Evolutionary conservation across 768 basidiomycete species (phyloP).

Genomic region (Auriscalpium microsporum): DNA sequence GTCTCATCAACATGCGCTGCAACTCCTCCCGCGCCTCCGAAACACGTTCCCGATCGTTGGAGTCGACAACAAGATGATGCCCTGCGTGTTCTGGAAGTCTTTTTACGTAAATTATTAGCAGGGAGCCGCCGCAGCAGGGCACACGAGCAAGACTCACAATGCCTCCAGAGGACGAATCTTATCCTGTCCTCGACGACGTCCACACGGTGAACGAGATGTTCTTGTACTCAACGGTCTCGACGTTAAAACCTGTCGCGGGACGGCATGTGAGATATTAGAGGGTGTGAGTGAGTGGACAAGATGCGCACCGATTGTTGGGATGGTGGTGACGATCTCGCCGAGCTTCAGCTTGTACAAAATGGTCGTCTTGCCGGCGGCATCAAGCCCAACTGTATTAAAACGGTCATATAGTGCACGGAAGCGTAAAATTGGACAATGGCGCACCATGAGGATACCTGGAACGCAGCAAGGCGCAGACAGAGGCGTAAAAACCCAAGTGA

Average conservation of each 20-base stretch:
- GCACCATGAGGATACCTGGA: conserved; percentile 93
- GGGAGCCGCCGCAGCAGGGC: conserved; percentile 11
- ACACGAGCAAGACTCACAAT: conserved; percentile 63
- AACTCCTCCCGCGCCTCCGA: conserved; percentile 98
- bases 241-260: conserved; percentile 82
- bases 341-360: conserved; percentile 99
- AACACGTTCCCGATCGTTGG: conserved; percentile 99
- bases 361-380: conserved; percentile 97
- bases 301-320: conserved; percentile 93
- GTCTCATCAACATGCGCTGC: conserved; percentile 98
- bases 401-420: background rate
- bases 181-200: conserved; percentile 99
- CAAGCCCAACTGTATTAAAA: conserved; percentile 73
- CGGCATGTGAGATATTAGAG: conserved; percentile 16
- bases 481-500: conserved; percentile 15
- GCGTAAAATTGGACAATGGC: conserved; percentile 2
- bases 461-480: conserved; percentile 19
- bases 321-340: conserved; percentile 99
- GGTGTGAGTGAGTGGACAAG: conserved; percentile 6
- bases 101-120: conserved; percentile 11
- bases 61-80: conserved; percentile 99
- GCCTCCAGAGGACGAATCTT: conserved; percentile 99
- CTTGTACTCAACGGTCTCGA: conserved; percentile 99
- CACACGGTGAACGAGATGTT: conserved; percentile 99
- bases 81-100: conserved; percentile 99